Base-by-base conservation (phyloP, 805 yeast genomes). In the Candida sithepensis region DNA sequence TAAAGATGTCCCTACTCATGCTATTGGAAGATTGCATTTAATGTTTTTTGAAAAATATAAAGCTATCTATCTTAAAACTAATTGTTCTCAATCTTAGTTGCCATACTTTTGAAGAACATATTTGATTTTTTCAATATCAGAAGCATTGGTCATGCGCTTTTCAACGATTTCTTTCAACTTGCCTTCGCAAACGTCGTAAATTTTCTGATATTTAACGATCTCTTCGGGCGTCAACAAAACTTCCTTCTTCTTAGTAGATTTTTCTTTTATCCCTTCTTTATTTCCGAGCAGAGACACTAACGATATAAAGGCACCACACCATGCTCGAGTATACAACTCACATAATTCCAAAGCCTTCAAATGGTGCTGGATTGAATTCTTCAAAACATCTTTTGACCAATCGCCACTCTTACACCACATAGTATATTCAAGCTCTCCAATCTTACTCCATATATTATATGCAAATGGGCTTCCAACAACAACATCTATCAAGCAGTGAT, bases 321-420 rank as follows among this genome's bases (percentile, higher is more conserved):
- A 91, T 14, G 88, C 85, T 53, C 88, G 75, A 19, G 78, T 66
- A 61, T 79, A 85, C 28, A 72, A 70, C 40, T 84, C 85, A 57
- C 88, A 82, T 34, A 91, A 70, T 64, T 94, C 98, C 5, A 89
- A 82, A 8, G 90, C 68, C 54, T 95, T 77, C 45, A 84, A 67
- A 53, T 78, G 85, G 58, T 80, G 75, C 55, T 82, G 71, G 20
- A 61, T 46, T 1, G 72, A 60, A 24, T 54, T 50, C 28, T 42
- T 50, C 44, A 56, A 45, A 18, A 44, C 38, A 39, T 54, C 55
- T 23, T 41, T 46, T 33, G 39, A 40, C 9, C 20, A 26, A 19
- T 28, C 39, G 13, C 45, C 38, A 38, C 39, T 45, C 19, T 37
- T 42, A 8, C 38, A 13, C 38, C 40, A 49, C 45, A 49, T 52